Base-by-base conservation (phyloP, 2,329 filamentous ascomycete species). In the Aspergillus glaucus region DNA sequence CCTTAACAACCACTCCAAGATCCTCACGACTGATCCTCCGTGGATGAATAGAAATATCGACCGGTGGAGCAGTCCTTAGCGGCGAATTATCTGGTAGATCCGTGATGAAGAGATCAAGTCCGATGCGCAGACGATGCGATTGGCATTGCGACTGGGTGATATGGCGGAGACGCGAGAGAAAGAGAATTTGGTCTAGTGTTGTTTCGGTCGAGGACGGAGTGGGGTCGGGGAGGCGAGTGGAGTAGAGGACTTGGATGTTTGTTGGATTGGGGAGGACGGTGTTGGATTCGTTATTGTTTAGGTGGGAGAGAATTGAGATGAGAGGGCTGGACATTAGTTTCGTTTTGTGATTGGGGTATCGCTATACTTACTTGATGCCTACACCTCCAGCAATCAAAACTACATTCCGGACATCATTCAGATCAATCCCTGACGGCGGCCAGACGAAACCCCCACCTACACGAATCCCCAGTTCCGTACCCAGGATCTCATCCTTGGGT, bases 401-500 rank as follows among this genome's bases (percentile, higher is more conserved):
- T 4, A 86, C 75, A 47, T 79, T 81, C 40, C 75, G 74, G 39
- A 86, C 72, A 4, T 64, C 55, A 3, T 63, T 59, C 3, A 66
- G 51, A 43, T 76, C 67, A 17, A 78, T 52, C 17, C 67, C 66
- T 0, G 55, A 56, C 1, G 74, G 87, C 0, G 90, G 90, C 75
- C 84, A 95, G 3, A 85, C 78, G 60, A 95, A 95, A 56, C 81
- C 84, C 0, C 90, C 90, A 1, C 90, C 90, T 1, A 93, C 80
- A 26, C 88, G 79, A 26, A 95, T 82, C 1, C 69, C 70, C 12
- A 95, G 68, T 44, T 76, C 70, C 9, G 74, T 70, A 1, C 79
- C 77, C 2, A 86, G 54, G 45, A 93, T 82, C 9, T 80, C 68
- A 1, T 71, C 60, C 2, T 60, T 54, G 0, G 78, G 69, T 42